Conservation (phyloP, 1,284 basidiomycete species). For the Macrocystidia cucumis region DNA sequence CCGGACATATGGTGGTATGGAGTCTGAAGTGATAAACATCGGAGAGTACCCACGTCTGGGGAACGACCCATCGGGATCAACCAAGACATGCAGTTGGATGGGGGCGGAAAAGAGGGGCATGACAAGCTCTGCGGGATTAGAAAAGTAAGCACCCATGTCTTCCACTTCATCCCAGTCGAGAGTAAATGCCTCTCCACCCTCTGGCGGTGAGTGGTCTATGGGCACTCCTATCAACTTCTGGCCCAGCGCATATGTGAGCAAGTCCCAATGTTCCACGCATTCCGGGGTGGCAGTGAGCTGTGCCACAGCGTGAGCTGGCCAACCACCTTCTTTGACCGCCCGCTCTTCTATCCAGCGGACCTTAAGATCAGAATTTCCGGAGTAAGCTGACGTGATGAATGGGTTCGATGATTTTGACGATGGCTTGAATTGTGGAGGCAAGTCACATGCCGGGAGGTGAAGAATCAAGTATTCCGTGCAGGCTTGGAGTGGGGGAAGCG, state of each 20-base stretch:
- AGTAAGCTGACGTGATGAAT: slow-evolving; percentile 56
- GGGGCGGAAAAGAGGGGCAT: slow-evolving; percentile 59
- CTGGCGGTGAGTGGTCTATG: slow-evolving; percentile 13
- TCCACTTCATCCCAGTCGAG: slow-evolving; percentile 58
- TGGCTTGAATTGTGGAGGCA: slow-evolving; percentile 57
- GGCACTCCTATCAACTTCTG: slow-evolving; percentile 38
- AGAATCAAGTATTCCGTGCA: slow-evolving; percentile 72
- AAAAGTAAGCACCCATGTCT: slow-evolving; percentile 52
- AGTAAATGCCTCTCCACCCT: slow-evolving; percentile 18
- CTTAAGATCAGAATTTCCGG: slow-evolving; percentile 58
- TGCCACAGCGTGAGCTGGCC: slow-evolving; percentile 69
- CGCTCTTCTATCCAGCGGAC: slow-evolving; percentile 80
- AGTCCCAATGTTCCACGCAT: slow-evolving; percentile 38
- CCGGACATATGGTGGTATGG: slow-evolving; percentile 77
- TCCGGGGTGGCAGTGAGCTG: slow-evolving; percentile 33
- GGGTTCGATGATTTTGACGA: slow-evolving; percentile 59
- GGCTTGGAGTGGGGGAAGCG: slow-evolving; percentile 51
- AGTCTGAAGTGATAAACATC: slow-evolving; percentile 70
- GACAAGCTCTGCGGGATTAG: slow-evolving; percentile 37
- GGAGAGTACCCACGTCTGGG: slow-evolving; percentile 54
- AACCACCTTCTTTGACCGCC: slow-evolving; percentile 80
- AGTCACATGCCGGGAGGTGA: slow-evolving; percentile 73
- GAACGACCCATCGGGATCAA: slow-evolving; percentile 47
- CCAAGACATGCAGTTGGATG: slow-evolving; percentile 62
- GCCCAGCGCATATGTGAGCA: slow-evolving; percentile 43